These are phyloP conservation scores for Bacidia rubella DNA, from an alignment of 495 filamentous ascomycete genomes.

Conservation along the genomic window DNA sequence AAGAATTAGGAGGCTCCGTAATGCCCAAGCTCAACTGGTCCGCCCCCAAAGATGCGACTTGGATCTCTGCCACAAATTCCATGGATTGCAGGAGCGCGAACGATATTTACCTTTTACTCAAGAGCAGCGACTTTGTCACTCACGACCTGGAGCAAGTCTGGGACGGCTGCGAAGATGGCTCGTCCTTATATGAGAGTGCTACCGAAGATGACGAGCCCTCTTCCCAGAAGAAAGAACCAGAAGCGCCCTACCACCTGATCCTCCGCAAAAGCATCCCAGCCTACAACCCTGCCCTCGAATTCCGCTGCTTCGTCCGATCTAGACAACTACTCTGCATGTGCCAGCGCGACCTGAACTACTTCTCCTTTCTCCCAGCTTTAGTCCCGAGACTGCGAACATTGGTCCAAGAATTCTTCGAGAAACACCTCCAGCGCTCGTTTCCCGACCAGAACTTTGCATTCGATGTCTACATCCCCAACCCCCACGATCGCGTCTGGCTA, in stretches of 20 bases:
- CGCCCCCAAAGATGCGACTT: conserved; percentile 90
- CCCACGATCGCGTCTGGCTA: conserved; percentile 63
- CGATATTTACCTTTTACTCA: conserved; percentile 86
- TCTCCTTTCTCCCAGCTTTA: conserved; percentile 62
- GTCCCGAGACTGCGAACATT: conserved; percentile 43
- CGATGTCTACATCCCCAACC: conserved; percentile 77
- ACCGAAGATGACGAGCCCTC: conserved; percentile 2
- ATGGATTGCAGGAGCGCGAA: conserved; percentile 76
- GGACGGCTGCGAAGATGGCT: conserved; percentile 51
- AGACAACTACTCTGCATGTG: conserved; percentile 66
- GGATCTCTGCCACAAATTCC: conserved; percentile 81
- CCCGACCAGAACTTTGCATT: conserved; percentile 76
- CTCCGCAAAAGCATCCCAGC: conserved; percentile 69
- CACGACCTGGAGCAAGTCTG: conserved; percentile 92
- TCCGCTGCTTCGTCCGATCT: conserved; percentile 82
- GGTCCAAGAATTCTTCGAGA: conserved; percentile 61
- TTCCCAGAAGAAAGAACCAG: background rate
- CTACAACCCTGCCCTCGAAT: conserved; percentile 81
- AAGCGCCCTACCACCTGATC: conserved; percentile 53
- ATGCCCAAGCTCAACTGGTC: conserved; percentile 96
- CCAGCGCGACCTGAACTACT: conserved; percentile 84
- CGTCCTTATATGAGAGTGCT: conserved; percentile 5
- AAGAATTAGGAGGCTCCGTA: conserved; percentile 66
- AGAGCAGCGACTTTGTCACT: conserved; percentile 83
- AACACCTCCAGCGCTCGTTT: conserved; percentile 58